Conservation (phyloP, 1,284 basidiomycete species). For the Tranzscheliella williamsii region DNA sequence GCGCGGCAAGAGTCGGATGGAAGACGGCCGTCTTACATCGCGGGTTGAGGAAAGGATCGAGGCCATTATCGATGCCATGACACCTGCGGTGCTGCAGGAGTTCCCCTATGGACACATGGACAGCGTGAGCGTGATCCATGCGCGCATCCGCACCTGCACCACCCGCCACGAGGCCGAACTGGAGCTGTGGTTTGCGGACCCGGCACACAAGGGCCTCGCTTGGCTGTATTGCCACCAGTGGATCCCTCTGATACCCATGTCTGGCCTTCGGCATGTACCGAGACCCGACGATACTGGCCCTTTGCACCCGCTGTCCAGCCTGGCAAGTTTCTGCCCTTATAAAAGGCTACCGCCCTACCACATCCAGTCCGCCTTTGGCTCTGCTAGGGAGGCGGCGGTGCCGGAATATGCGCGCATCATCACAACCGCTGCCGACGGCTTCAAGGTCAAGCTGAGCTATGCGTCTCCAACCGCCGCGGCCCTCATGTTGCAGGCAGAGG, state of each 20-base stretch:
- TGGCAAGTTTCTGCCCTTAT: neutral
- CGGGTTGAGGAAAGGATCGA: neutral
- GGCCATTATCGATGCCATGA: neutral
- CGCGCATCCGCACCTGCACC: neutral
- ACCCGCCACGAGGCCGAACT: neutral
- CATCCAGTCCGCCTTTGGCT: neutral
- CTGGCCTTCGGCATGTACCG: neutral
- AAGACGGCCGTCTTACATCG: neutral
- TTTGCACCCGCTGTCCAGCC: neutral
- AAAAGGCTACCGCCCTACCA: neutral
- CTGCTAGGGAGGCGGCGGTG: neutral
- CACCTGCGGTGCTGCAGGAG: neutral
- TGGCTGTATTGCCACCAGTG: neutral
- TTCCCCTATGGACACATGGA: neutral
- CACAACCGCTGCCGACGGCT: neutral
- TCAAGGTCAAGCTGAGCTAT: neutral
- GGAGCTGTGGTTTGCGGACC: neutral
- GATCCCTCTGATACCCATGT: neutral
- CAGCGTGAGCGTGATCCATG: neutral
- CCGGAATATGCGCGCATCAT: neutral
- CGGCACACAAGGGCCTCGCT: neutral
- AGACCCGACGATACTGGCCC: neutral
- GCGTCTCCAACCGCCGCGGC: neutral
- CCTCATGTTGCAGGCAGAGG: neutral
- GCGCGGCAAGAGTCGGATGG: neutral